These are phyloP conservation scores for Pisolithus orientalis DNA, from an alignment of 768 basidiomycete genomes.

Conservation along the genomic window DNA sequence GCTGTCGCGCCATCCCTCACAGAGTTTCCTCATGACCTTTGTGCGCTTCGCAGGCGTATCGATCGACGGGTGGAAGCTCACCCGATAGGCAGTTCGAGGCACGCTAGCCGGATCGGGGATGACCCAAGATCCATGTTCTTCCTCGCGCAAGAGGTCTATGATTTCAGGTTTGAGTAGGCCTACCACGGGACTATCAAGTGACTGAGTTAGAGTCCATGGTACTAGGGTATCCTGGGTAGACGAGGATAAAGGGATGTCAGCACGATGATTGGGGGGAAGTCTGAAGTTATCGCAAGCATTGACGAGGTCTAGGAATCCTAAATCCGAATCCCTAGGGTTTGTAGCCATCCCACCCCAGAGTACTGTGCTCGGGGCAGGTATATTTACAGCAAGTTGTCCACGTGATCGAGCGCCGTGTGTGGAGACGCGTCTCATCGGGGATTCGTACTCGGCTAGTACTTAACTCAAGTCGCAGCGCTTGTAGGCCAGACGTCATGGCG, in stretches of 20 bases:
- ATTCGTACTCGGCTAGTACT: too few relatives aligned
- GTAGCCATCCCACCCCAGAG: too few relatives aligned
- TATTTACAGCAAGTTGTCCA: too few relatives aligned
- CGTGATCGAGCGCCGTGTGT: too few relatives aligned
- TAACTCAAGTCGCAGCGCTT: too few relatives aligned
- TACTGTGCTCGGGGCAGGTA: too few relatives aligned
- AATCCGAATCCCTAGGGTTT: too few relatives aligned
- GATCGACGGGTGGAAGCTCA: constrained; percentile 48
- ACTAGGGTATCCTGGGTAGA: constrained; percentile 40
- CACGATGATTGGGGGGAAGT: constrained; percentile 20
- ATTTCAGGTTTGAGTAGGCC: constrained; percentile 57
- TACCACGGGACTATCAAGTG: constrained; percentile 47
- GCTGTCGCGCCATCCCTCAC: constrained; percentile 69
- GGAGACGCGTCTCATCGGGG: too few relatives aligned
- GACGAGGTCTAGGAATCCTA: constrained; percentile 54
- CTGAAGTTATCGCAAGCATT: constrained; percentile 68
- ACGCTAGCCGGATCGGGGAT: constrained; percentile 28
- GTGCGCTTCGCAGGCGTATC: constrained; percentile 57
- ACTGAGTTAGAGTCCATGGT: constrained; percentile 49
- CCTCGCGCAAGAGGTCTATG: constrained; percentile 45
- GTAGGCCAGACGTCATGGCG: constrained; percentile 43
- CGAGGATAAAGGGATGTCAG: constrained; percentile 8
- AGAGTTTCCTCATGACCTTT: constrained; percentile 55
- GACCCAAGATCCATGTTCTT: constrained; percentile 40
- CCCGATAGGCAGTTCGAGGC: constrained; percentile 17